These are phyloP conservation scores for Microthyrium microscopicum DNA, from an alignment of 2,329 filamentous ascomycete genomes.

Conservation along the genomic window DNA sequence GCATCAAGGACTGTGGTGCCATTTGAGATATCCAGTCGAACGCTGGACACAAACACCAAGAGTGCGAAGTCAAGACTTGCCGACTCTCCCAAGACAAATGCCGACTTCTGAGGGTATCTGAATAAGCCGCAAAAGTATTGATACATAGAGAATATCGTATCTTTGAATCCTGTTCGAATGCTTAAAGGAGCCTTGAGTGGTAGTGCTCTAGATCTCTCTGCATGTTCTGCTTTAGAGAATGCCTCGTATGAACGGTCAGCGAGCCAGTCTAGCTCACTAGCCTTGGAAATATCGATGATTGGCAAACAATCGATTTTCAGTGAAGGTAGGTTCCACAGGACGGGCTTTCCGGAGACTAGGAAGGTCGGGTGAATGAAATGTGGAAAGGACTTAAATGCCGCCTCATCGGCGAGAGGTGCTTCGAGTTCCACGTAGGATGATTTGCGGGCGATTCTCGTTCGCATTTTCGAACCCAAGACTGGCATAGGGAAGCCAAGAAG, in stretches of 20 bases:
- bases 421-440: constrained; percentile 17
- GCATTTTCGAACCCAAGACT: constrained; percentile 10
- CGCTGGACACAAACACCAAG: constrained; percentile 13
- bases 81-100: constrained; percentile 12
- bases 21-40: constrained; percentile 19
- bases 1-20: constrained; percentile 18
- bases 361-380: constrained; percentile 10
- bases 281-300: constrained; percentile 1
- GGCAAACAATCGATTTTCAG: constrained; percentile 13
- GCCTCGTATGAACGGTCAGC: not conserved
- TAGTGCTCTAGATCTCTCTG: not conserved
- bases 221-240: constrained; percentile 6
- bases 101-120: constrained; percentile 3
- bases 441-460: constrained; percentile 16
- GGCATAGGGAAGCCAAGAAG: constrained; percentile 13
- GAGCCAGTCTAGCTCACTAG: constrained; percentile 8
- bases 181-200: not conserved
- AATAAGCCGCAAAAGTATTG: constrained; percentile 12
- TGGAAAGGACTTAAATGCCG: constrained; percentile 8
- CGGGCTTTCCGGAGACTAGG: constrained; percentile 7
- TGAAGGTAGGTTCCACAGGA: constrained; percentile 13
- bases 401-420: constrained; percentile 10
- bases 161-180: constrained; percentile 13
- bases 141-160: constrained; percentile 14
- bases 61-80: constrained; percentile 9